Evolutionary conservation across 768 basidiomycete genomes (phyloP).

Genomic region (Hortiboletus flavorubellus): DNA sequence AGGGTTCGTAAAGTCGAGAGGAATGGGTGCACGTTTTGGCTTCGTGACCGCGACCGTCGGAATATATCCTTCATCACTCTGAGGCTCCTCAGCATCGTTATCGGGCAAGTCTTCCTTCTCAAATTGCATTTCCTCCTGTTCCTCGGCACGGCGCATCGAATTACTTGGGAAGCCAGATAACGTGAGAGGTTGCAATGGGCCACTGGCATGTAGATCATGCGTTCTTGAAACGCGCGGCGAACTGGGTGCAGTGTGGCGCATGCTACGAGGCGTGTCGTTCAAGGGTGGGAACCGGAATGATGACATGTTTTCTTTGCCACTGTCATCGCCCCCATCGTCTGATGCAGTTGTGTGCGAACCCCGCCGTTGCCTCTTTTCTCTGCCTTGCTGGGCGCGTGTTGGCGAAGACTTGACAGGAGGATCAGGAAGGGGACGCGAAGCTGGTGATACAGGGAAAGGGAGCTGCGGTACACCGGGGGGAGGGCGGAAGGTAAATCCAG

Average conservation of each 20-base stretch:
- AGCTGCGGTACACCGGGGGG: constrained; percentile 64
- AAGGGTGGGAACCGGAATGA: constrained; percentile 74
- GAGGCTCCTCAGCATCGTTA: constrained; percentile 7
- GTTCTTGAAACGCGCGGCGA: constrained; percentile 33
- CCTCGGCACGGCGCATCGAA: constrained; percentile 25
- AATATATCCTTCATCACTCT: constrained; percentile 17
- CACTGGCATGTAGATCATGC: constrained; percentile 18
- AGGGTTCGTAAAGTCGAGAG: constrained; percentile 71
- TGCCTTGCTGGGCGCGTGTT: constrained; percentile 51
- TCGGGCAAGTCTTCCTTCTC: constrained; percentile 9
- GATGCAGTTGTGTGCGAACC: constrained; percentile 38
- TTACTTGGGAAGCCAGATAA: constrained; percentile 58
- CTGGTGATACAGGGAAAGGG: constrained; percentile 30
- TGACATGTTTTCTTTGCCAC: constrained; percentile 54
- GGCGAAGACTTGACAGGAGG: constrained; percentile 29
- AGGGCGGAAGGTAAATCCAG: constrained; percentile 72
- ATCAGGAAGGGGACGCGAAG: constrained; percentile 39
- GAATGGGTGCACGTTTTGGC: constrained; percentile 70
- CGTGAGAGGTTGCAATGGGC: constrained; percentile 48
- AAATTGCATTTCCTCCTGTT: constrained; percentile 7
- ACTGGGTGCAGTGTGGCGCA: constrained; percentile 45
- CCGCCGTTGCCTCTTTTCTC: constrained; percentile 75
- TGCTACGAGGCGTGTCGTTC: constrained; percentile 46
- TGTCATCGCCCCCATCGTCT: constrained; percentile 45
- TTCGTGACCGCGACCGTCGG: constrained; percentile 24